These are phyloP conservation scores for Vanilla planifolia DNA, from an alignment of 106 monocot genomes.

Conservation along the genomic window DNA sequence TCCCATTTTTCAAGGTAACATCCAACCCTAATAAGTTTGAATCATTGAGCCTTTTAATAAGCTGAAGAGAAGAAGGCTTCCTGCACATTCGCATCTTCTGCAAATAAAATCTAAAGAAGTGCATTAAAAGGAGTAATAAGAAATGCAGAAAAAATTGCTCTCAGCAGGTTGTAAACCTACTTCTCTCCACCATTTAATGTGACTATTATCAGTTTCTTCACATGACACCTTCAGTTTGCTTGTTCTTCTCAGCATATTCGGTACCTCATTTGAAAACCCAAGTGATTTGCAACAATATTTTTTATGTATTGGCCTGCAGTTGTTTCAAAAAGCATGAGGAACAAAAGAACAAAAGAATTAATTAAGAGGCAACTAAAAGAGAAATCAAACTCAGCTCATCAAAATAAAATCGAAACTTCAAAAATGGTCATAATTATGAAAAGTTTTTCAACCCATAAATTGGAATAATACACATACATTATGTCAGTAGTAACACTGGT, in stretches of 20 bases:
- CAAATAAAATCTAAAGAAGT: conserved; percentile 6
- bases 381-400: too few species aligned
- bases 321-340: neutral
- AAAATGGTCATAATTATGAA: neutral
- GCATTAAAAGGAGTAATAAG: neutral
- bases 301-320: conserved; percentile 24
- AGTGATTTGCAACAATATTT: conserved; percentile 34
- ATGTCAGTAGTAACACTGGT: neutral
- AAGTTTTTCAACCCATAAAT: neutral
- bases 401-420: neutral
- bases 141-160: neutral
- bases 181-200: conserved; percentile 95
- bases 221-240: conserved; percentile 21
- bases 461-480: neutral
- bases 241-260: conserved; percentile 29
- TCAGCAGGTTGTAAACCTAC: conserved; percentile 15
- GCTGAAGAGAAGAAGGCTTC: conserved; percentile 78
- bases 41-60: conserved; percentile 57
- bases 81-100: conserved; percentile 85
- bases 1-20: conserved; percentile 77
- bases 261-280: conserved; percentile 16
- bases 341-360: too few species aligned
- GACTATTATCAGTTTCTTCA: conserved; percentile 36
- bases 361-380: too few species aligned
- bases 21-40: conserved; percentile 89